Evolutionary conservation across 257 asterid species (phyloP).

Genomic region (Misopates orontium): DNA sequence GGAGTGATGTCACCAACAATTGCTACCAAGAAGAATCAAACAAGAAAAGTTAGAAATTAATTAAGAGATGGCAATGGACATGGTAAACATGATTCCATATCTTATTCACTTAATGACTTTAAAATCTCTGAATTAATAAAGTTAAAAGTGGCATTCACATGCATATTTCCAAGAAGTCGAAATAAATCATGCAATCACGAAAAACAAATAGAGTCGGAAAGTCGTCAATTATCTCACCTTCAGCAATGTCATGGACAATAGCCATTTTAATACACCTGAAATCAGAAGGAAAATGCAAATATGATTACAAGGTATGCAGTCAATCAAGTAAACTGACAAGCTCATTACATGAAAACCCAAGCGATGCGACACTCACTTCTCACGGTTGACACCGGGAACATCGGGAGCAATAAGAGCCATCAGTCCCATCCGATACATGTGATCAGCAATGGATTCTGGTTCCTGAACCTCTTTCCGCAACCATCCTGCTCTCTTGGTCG

Average conservation of each 20-base stretch:
- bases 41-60: background rate
- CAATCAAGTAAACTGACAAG: background rate
- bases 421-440: conserved; percentile 94
- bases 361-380: conserved; percentile 55
- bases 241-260: conserved; percentile 95
- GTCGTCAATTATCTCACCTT: conserved; percentile 51
- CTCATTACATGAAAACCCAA: conserved; percentile 11
- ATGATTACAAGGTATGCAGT: background rate
- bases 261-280: conserved; percentile 97
- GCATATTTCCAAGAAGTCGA: conserved; percentile 4
- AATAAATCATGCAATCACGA: background rate
- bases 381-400: conserved; percentile 84
- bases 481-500: conserved; percentile 93
- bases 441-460: conserved; percentile 94
- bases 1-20: conserved; percentile 98
- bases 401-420: conserved; percentile 90
- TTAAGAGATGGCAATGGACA: conserved; percentile 16
- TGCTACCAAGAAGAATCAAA: conserved; percentile 45
- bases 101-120: conserved; percentile 4
- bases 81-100: conserved; percentile 14
- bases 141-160: background rate
- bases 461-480: conserved; percentile 56
- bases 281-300: conserved; percentile 19
- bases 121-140: conserved; percentile 12
- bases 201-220: background rate